A percentile compares a stretch with the other conserved stretches of the same genome.
Conservation (phyloP, 2,329 filamentous ascomycete genomes). For the Ophiostoma himal-ulmi region DNA sequence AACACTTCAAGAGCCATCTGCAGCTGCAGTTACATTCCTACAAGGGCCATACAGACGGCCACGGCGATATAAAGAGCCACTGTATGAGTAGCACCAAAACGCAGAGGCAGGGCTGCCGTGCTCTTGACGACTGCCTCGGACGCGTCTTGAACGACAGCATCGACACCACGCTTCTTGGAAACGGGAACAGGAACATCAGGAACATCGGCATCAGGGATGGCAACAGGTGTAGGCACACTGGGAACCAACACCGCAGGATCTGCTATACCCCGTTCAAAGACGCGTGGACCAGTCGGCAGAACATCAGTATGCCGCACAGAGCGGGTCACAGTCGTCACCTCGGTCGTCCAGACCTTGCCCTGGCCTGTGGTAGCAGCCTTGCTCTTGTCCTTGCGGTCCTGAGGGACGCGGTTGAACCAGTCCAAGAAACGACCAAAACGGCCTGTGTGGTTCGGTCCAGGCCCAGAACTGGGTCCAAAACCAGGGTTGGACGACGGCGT, state of each 20-base stretch:
- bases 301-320: neutral
- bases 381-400: neutral
- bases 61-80: neutral
- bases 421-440: constrained; percentile 1
- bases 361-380: neutral
- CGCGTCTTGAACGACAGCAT: neutral
- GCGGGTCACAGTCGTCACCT: constrained; percentile 8
- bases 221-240: neutral
- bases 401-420: constrained; percentile 2
- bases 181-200: neutral
- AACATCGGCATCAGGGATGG: neutral
- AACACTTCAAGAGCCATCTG: neutral
- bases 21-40: neutral
- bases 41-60: neutral
- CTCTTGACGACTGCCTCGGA: neutral
- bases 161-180: neutral
- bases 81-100: neutral
- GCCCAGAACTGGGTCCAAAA: neutral
- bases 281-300: constrained; percentile 1
- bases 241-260: neutral
- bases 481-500: neutral
- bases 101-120: neutral
- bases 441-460: neutral
- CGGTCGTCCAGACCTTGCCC: neutral
- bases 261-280: neutral